Base-by-base conservation (phyloP, 139 green algal genomes). In the Trebouxia sp. region DNA sequence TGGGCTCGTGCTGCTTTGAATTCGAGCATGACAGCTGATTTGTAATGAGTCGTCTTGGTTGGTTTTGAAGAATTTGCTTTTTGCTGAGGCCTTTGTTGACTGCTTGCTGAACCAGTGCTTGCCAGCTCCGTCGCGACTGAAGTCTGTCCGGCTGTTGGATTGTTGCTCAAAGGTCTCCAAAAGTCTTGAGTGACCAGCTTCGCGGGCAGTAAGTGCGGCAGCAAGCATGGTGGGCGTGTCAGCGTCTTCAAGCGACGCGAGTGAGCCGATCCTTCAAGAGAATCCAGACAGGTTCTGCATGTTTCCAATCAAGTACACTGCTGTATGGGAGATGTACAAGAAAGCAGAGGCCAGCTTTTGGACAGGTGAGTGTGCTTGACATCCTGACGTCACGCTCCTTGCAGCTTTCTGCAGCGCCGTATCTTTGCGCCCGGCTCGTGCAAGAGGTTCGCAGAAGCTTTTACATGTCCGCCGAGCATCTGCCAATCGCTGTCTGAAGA, bases 241-340 rank as follows among this genome's bases (percentile, higher is more conserved):
- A 45, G 62, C 28, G 26, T 45, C 32, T 26, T 35, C 32, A 45
- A 30, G 12, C 43, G 62, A 72, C 35, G 62, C 62, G 43, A 45
- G 82, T n/a, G 94, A 97, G 83, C 92, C 95, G 0, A 81, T 98
- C 39, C 89, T 97, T 28, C 83, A 88, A 41, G 92, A 95, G 48
- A 98, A 97, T 88, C 86, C 87, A n/a, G 94, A 97, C 78, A 88
- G 95, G n/a, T 98, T 97, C 84, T 92, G 89, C 84, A 95, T 97
- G 86, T 98, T 98, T 79, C 95, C 95, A 4, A 96, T 98, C 83
- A 93, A 93, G 66, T 96, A 95, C 77, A 83, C 30, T 28, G 62
- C 72, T 6, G 82, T 99, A 10, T 99, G 96, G 96, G 91, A 98
- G 87, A 94, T 96, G 80, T 98, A 99, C 93, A 99, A 98, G 89